Evolutionary conservation across 192 early-diverging fungal genomes (phyloP).

Genomic region (Pilaira anomala): DNA sequence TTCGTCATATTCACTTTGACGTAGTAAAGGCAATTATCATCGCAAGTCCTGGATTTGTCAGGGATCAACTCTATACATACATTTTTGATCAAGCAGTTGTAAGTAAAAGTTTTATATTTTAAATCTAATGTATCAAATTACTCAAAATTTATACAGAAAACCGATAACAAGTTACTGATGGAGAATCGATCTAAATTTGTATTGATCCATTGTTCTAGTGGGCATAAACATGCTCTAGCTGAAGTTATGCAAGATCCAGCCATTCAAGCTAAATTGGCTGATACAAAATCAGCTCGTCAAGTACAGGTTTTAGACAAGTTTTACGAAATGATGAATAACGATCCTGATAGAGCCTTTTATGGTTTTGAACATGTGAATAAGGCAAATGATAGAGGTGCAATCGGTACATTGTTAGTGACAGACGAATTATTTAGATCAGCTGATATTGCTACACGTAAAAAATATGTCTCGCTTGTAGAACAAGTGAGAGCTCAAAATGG

Average conservation of each 20-base stretch:
- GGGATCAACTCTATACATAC: constrained; percentile 83
- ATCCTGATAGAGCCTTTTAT: constrained; percentile 92
- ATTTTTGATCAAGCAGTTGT: constrained; percentile 82
- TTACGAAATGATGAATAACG: constrained; percentile 84
- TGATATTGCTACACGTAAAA: constrained; percentile 77
- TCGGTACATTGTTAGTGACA: constrained; percentile 86
- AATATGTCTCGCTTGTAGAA: constrained; percentile 89
- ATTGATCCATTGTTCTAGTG: constrained; percentile 88
- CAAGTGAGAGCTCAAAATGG: constrained; percentile 70
- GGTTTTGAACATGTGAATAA: constrained; percentile 81
- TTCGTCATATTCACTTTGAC: constrained; percentile 86
- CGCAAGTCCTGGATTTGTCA: constrained; percentile 94
- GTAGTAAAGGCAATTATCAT: constrained; percentile 95
- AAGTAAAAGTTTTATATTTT: constrained; percentile 20
- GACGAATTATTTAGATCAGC: constrained; percentile 91
- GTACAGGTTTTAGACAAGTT: constrained; percentile 79
- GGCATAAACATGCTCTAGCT: constrained; percentile 92
- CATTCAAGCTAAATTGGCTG: constrained; percentile 72
- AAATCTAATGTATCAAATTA: neutral
- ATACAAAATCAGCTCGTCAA: constrained; percentile 92
- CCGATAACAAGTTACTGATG: constrained; percentile 77
- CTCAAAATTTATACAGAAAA: constrained; percentile 43
- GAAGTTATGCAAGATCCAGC: constrained; percentile 89
- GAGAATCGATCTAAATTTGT: constrained; percentile 88
- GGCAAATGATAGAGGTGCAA: constrained; percentile 82